phyloP scores from a whole-genome alignment of 1,139 yeast species.

The Suhomyces chickasaworum region DNA sequence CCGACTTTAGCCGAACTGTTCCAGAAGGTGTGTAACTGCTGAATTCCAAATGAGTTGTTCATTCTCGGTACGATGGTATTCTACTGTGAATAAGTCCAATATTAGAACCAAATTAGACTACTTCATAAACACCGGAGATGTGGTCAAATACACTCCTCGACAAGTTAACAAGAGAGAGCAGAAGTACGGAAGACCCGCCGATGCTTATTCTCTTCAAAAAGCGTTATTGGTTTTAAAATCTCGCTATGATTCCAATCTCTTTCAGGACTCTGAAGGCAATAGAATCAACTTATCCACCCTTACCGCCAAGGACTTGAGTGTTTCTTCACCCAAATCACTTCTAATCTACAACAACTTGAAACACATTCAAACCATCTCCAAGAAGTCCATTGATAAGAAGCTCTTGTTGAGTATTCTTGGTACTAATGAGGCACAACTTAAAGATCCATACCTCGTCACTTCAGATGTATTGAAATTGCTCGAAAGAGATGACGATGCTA shows the following conservation, averaged over 20 bases:
- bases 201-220: conserved; percentile 25
- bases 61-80: not conserved
- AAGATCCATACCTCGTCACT: conserved; percentile 58
- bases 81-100: conserved; percentile 14
- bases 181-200: not conserved
- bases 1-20: not conserved
- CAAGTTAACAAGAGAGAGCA: conserved; percentile 17
- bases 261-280: conserved; percentile 26
- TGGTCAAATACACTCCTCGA: conserved; percentile 21
- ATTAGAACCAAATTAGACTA: conserved; percentile 31
- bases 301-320: conserved; percentile 27
- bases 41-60: not conserved
- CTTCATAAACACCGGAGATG: conserved; percentile 33
- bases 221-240: conserved; percentile 27
- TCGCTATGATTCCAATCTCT: conserved; percentile 23
- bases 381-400: conserved; percentile 39
- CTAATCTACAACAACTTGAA: conserved; percentile 35
- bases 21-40: not conserved
- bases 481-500: conserved; percentile 43
- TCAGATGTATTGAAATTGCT: conserved; percentile 55
- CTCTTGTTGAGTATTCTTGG: conserved; percentile 58
- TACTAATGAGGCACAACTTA: conserved; percentile 53
- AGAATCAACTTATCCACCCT: conserved; percentile 22
- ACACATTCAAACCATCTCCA: conserved; percentile 27
- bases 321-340: conserved; percentile 24